These are phyloP conservation scores for Penicillium digitatum DNA, from an alignment of 2,329 filamentous ascomycete genomes.

Conservation along the genomic window DNA sequence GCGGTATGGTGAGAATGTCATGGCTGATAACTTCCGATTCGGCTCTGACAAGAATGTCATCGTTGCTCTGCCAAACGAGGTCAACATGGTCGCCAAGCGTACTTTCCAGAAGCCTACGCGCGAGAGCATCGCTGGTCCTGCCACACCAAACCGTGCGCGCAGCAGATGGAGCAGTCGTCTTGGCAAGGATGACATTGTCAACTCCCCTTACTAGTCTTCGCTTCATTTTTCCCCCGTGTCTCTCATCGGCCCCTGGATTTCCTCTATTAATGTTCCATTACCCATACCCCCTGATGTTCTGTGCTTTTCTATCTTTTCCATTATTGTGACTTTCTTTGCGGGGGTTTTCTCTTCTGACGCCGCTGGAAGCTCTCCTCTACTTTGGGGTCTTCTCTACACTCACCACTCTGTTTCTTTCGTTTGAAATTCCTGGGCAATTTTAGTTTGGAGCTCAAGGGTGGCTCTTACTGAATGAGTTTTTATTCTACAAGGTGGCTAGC, in stretches of 20 bases:
- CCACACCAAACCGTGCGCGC: constrained; percentile 44
- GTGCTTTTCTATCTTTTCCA: constrained; percentile 1
- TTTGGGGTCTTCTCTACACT: background rate
- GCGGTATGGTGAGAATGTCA: constrained; percentile 90
- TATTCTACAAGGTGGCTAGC: background rate
- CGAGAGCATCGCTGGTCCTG: constrained; percentile 75
- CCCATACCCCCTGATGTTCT: constrained; percentile 31
- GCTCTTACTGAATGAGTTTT: background rate
- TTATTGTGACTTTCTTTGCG: background rate
- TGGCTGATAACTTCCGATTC: constrained; percentile 97
- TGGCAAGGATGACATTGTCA: constrained; percentile 77
- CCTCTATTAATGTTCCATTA: constrained; percentile 22
- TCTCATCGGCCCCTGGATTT: background rate
- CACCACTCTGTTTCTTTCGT: background rate
- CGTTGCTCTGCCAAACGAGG: constrained; percentile 91
- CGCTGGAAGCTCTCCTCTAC: background rate
- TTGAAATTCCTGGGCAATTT: background rate
- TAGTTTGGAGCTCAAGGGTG: background rate
- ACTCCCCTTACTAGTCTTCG: constrained; percentile 56
- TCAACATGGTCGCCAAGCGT: constrained; percentile 92
- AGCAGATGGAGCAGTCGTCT: constrained; percentile 46
- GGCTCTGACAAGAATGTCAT: constrained; percentile 97
- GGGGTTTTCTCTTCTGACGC: background rate
- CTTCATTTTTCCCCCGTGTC: background rate
- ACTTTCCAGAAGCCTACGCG: constrained; percentile 82